Conservation (phyloP, 495 filamentous ascomycete genomes). For the Podospora anserina region DNA sequence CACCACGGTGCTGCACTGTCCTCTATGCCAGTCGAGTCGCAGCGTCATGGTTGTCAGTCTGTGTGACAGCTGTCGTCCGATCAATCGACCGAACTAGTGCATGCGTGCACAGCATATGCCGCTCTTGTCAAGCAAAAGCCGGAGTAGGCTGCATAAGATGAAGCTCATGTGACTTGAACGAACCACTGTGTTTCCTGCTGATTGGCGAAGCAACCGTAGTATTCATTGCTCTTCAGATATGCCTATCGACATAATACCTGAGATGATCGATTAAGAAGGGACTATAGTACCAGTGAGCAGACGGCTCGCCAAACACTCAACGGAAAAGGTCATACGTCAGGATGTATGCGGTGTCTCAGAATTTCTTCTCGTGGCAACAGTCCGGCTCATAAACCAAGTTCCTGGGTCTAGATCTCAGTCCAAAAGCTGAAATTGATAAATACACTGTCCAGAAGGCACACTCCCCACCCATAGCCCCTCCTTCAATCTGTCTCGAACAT, state of each 20-base stretch:
- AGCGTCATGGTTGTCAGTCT: background rate
- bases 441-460: background rate
- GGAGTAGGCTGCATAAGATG: background rate
- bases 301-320: too few species aligned
- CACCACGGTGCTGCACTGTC: background rate
- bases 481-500: background rate
- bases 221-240: too few species aligned
- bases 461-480: background rate
- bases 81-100: too few species aligned
- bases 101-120: background rate
- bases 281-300: too few species aligned
- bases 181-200: background rate
- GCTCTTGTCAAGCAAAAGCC: background rate
- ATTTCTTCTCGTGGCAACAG: background rate
- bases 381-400: background rate
- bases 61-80: background rate
- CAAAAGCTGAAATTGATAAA: background rate
- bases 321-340: too few species aligned
- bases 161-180: background rate
- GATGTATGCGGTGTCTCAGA: background rate
- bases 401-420: background rate
- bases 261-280: too few species aligned
- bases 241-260: too few species aligned
- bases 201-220: background rate
- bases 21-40: background rate